phyloP scores from a whole-genome alignment of 768 basidiomycete genomes.

The Auriscalpium orientale region DNA sequence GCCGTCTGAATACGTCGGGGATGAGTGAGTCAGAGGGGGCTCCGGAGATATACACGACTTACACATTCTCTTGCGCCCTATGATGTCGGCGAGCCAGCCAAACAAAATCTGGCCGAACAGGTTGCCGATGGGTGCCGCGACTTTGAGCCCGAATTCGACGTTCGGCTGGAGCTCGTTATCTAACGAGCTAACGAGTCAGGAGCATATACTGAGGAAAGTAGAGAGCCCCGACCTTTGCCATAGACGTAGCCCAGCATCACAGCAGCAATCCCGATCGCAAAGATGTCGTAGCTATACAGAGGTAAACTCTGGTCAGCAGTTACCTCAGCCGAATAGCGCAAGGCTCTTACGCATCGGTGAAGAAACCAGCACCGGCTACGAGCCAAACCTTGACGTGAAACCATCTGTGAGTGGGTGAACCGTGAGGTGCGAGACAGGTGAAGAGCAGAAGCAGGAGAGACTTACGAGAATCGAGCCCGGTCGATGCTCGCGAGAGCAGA shows the following conservation, averaged over 20 bases:
- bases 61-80: conserved; percentile 56
- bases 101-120: conserved; percentile 36
- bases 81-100: conserved; percentile 37
- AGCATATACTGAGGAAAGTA: background rate
- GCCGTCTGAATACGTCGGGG: conserved; percentile 37
- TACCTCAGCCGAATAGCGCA: too few species aligned
- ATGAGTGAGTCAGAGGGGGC: background rate
- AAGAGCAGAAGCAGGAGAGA: background rate
- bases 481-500: conserved; percentile 83
- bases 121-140: conserved; percentile 33
- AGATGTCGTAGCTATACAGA: conserved; percentile 62
- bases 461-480: conserved; percentile 77
- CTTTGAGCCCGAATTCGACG: conserved; percentile 40
- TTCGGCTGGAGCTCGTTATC: conserved; percentile 29
- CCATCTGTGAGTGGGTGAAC: conserved; percentile 15
- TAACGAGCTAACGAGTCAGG: background rate
- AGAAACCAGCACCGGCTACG: conserved; percentile 78
- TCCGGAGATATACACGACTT: conserved; percentile 19
- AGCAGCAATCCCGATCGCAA: conserved; percentile 82
- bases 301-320: background rate
- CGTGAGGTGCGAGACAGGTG: background rate
- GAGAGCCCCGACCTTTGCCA: conserved; percentile 20
- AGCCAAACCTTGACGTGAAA: conserved; percentile 42
- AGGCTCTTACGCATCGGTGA: conserved; percentile 66
- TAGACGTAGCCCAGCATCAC: conserved; percentile 84